A percentile compares a stretch with the other conserved stretches of the same genome.
Conservation (phyloP, 225 moss, liverwort and hornwort genomes). For the Polytrichum commune region DNA sequence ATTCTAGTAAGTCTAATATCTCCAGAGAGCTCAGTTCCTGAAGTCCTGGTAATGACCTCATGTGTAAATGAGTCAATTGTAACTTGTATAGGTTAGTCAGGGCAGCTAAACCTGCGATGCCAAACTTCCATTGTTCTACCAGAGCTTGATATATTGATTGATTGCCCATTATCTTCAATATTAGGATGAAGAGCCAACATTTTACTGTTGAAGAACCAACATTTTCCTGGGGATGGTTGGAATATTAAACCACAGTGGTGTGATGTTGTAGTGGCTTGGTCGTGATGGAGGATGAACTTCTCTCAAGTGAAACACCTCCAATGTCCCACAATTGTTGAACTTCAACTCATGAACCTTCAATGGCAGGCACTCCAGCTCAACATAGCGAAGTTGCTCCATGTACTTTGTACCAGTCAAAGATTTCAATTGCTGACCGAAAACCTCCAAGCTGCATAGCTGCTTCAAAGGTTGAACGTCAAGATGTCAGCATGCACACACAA, state of each 20-base stretch:
- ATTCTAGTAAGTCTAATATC: not conserved
- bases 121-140: not conserved
- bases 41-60: not conserved
- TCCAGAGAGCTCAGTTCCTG: not conserved
- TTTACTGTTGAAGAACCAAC: not conserved
- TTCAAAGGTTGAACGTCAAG: not conserved
- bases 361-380: not conserved
- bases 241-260: not conserved
- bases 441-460: not conserved
- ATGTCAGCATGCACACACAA: not conserved
- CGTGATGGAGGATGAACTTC: not conserved
- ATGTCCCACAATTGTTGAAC: not conserved
- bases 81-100: not conserved
- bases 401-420: not conserved
- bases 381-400: not conserved
- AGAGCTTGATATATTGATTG: not conserved
- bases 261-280: not conserved
- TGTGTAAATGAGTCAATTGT: not conserved
- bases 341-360: not conserved
- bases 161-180: not conserved
- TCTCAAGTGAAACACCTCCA: constrained; percentile 2
- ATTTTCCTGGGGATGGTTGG: not conserved
- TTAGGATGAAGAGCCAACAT: too few species aligned
- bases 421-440: not conserved
- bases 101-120: not conserved